These are phyloP conservation scores for Anisodus acutangulus DNA, from an alignment of 257 asterid genomes.

Conservation along the genomic window DNA sequence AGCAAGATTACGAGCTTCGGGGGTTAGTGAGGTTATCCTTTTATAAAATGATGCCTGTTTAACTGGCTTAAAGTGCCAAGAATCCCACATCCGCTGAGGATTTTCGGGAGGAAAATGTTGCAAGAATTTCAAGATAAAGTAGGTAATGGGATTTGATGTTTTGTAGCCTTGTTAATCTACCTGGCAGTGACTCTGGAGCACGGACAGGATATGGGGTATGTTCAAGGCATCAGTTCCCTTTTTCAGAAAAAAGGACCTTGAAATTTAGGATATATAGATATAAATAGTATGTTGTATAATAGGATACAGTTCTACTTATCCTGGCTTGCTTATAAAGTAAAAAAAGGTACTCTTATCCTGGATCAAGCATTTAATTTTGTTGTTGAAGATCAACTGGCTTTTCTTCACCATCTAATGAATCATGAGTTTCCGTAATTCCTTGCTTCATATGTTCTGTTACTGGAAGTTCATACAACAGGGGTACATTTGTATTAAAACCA, in stretches of 20 bases:
- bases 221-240: not conserved
- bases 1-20: not conserved
- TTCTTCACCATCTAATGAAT: not conserved
- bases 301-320: not conserved
- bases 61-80: not conserved
- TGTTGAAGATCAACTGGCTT: not conserved
- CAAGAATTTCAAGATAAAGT: not conserved
- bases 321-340: not conserved
- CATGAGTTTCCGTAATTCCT: not conserved
- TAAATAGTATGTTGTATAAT: not conserved
- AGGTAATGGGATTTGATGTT: slow-evolving; percentile 7
- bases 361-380: not conserved
- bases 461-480: not conserved
- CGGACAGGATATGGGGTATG: not conserved
- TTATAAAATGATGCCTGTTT: not conserved
- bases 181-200: not conserved
- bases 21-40: not conserved
- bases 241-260: not conserved
- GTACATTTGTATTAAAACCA: not conserved
- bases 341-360: not conserved
- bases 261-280: not conserved
- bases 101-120: not conserved
- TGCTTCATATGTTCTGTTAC: not conserved
- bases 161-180: not conserved
- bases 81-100: not conserved